Base-by-base conservation (phyloP, 441 rosid species). In the Euphorbia corollata region DNA sequence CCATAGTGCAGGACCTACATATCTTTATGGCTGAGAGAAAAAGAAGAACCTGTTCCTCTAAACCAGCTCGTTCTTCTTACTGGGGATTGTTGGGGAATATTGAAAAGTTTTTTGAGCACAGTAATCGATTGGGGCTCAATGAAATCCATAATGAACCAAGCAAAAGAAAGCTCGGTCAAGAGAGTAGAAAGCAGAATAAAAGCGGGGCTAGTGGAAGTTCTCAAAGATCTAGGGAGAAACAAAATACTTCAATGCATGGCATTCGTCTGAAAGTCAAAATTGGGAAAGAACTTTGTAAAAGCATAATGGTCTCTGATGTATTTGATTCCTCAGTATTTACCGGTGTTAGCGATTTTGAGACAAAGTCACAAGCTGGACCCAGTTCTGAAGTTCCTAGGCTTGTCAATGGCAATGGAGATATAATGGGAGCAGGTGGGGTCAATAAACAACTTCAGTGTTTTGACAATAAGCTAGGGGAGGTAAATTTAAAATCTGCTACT, bases 191-290 rank as follows among this genome's bases (percentile, higher is more conserved):
- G 72, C 68, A 7, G 64, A 79, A 38, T 34, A 84, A 71, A 60
- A 74, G 74, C 59, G 69, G 8, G 64, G 59, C 66, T 34, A 72
- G 75, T 57, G 75, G 81, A 47, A 71, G 70, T 66, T 73, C 74
- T 24, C 78, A 73, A 45, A 75, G 63, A 36, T 79, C 87, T 55
- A 73, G 74, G 61, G 76, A 71, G 70, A 80, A 78, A 58, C 12
- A 38, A 65, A 71, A 63, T 77, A 65, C 80, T 78, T 74, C 82
- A 71, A 80, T 74, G 54, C 74, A 74, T 66, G 69, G 86, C 72
- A 83, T 91, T 48, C 90, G 94, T 34, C 75, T 94, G 77, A 91
- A 81, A 85, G 86, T 94, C 71, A 94, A 84, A 79, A 68, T 89
- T 78, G 94, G 97, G 66, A 88, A 87, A 27, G 81, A 73, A 69